Evolutionary conservation across 228 moss, liverwort and hornwort species (phyloP).

Genomic region (Sphagnum fallax): DNA sequence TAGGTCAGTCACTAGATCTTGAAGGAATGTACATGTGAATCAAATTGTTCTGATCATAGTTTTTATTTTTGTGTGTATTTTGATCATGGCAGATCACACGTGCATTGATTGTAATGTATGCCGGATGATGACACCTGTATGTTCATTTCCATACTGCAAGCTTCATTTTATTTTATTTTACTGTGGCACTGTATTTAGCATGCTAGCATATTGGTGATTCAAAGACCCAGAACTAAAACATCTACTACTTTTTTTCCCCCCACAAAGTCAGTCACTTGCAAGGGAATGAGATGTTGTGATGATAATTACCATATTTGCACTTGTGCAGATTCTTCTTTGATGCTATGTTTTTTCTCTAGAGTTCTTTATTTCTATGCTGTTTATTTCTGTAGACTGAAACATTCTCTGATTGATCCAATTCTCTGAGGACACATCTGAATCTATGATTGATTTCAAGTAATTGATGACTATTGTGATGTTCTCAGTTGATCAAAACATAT

Average conservation of each 20-base stretch:
- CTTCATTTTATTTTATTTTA: too few relatives aligned
- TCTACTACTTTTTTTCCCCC: too few relatives aligned
- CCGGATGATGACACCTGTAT: constrained; percentile 86
- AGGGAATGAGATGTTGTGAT: too few relatives aligned
- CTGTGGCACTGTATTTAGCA: not conserved
- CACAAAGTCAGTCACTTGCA: too few relatives aligned
- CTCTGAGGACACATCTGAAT: too few relatives aligned
- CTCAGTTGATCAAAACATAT: not conserved
- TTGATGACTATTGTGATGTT: not conserved
- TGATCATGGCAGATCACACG: constrained; percentile 43
- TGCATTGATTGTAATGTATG: constrained; percentile 94
- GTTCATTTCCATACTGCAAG: constrained; percentile 1
- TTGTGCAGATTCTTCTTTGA: not conserved
- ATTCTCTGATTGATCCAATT: too few relatives aligned
- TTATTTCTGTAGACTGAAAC: too few relatives aligned
- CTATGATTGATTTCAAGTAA: too few relatives aligned
- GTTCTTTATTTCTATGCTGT: not conserved
- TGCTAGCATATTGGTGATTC: not conserved
- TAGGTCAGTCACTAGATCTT: not conserved
- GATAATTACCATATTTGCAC: not conserved
- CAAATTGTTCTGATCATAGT: not conserved
- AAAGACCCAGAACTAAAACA: too few relatives aligned
- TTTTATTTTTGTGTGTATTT: too few relatives aligned
- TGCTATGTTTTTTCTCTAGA: not conserved
- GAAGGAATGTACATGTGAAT: not conserved